phyloP scores from a whole-genome alignment of 176 grass and related monocot genomes.

The Juncus inflexus region DNA sequence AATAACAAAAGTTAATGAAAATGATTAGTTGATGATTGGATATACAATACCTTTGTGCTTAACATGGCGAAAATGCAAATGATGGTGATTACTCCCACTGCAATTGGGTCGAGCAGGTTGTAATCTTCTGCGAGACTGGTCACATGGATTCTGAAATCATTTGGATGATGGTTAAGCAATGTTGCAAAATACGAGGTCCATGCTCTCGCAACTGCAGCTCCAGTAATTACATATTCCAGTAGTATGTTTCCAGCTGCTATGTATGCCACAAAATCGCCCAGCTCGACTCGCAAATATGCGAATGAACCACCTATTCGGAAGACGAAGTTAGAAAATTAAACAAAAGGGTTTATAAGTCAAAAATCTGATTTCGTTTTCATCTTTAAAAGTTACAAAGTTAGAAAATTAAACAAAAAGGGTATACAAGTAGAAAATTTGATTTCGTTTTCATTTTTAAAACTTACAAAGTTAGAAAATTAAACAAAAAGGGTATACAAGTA shows the following conservation, averaged over 20 bases:
- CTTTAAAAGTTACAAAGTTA: too few species aligned
- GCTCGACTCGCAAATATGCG: slow-evolving; percentile 80
- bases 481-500: too few species aligned
- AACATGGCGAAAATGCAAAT: slow-evolving; percentile 50
- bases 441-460: too few species aligned
- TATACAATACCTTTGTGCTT: slow-evolving; percentile 48
- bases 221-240: slow-evolving; percentile 76
- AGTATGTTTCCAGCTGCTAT: slow-evolving; percentile 84
- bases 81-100: slow-evolving; percentile 44
- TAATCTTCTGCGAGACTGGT: slow-evolving; percentile 43
- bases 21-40: background rate
- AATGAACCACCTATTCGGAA: slow-evolving; percentile 62
- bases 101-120: slow-evolving; percentile 73
- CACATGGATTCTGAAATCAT: slow-evolving; percentile 77
- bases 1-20: background rate
- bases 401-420: too few species aligned
- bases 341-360: too few species aligned
- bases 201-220: slow-evolving; percentile 51
- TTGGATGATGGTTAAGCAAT: slow-evolving; percentile 43
- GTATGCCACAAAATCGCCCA: slow-evolving; percentile 87
- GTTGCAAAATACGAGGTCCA: slow-evolving; percentile 99
- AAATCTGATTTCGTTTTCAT: too few species aligned
- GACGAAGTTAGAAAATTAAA: too few species aligned
- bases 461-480: too few species aligned
- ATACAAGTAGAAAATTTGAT: too few species aligned